Base-by-base conservation (phyloP, 2,329 filamentous ascomycete species). In the Colletotrichum salicis region DNA sequence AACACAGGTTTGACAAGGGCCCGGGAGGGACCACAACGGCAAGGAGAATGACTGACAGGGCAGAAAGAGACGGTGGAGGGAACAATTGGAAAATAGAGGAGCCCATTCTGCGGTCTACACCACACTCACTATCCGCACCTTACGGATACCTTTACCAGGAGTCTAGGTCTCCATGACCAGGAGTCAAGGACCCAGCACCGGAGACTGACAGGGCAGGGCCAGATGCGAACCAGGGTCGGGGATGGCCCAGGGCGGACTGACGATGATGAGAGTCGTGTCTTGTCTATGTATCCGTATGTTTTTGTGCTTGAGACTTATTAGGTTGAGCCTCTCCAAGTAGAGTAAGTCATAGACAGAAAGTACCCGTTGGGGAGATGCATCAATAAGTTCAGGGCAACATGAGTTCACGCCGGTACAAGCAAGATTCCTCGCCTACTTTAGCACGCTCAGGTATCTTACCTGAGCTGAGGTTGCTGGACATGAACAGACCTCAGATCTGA, bases 131-230 rank as follows among this genome's bases (percentile, higher is more conserved):
- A 45, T n/a, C 41, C 41, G 41, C 19, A n/a, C 15, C 15, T 41
- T n/a, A 45, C 41, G 41, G 41, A 19, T 45, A 45, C 41, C 41
- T 45, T n/a, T 41, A 41, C 35, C 35, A 41, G 35, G 13, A 15
- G 35, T 41, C 35, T 41, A 41, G 35, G 35, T 41, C 13, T 41
- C 35, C 35, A 41, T 2, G 5, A 45, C 41, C 41, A 45, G 41
- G 41, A 45, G 41, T 45, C 41, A 19, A 19, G 41, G 41, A 45
- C 41, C 19, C 62, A 57, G 62, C 24, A 37, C 35, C 63, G 7
- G 27, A 51, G 54, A 48, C 35, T 19, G 58, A 59, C 61, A 52
- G 56, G 56, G 52, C 55, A 70, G 55, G 62, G 48, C n/a, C 56
- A 10, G 59, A 12, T 35, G 33, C 33, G 33, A 35, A 35, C 41